Evolutionary conservation across 164 flowering plant species (phyloP), one percentile per base, ranked within the genome.

Genomic region (Chimonanthus salicifolius): DNA sequence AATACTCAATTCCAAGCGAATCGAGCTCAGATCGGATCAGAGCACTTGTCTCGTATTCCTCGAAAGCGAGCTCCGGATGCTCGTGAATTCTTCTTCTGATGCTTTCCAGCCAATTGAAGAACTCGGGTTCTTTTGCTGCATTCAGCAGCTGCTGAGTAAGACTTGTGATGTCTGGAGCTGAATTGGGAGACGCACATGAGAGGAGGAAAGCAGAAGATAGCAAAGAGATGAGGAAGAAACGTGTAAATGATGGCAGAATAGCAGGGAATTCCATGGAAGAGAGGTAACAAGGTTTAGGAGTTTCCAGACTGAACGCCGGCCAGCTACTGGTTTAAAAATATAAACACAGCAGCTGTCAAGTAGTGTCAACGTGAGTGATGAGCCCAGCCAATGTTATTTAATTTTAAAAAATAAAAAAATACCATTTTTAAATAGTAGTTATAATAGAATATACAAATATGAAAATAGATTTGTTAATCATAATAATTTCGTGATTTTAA

Each of bases 21-120:
- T 88, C 91, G 11, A 93, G 88, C 80, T 90, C 94, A 0, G 79
- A 66, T 72, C 94, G 70, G 15, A 90, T 80, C 68, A 89, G 80
- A 62, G 83, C 78, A 74, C 91, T 89, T 49, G 97, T 91, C 49
- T 74, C 64, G 74, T 77, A 15, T 73, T 93, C 98, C 70, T 93
- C 83, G 50, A 89, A 92, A 6, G 82, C 86, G 46, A 91, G 79
- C 72, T 93, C 97, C 5, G 93, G 97, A 79, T 89, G 54, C 79
- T 87, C 81, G 58, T 91, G 98, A 64, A 91, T 80, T 68, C 75
- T 81, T 75, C 97, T 83, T 66, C 98, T 73, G 0, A 90, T 62
- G 47, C 78, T 75, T 78, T 76, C 84, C 81, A 93, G 15, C 98
- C 98, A 93, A 5, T 77, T 78, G 46, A 82, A 77, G 79, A 87